Evolutionary conservation across 805 yeast genomes (phyloP).

Genomic region (Suhomyces prunicola): DNA sequence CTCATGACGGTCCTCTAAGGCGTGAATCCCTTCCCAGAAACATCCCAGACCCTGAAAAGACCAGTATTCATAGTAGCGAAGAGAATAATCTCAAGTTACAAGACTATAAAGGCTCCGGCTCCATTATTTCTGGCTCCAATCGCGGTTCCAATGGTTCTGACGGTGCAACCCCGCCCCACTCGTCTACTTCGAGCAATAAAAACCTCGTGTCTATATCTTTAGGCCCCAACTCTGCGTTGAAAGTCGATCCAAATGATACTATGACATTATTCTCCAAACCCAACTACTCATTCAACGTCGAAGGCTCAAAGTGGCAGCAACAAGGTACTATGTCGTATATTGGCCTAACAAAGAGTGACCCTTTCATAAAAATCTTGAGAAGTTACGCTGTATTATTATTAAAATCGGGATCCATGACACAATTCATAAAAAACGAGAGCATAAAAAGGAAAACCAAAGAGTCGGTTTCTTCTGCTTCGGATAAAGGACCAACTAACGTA

Average conservation of each 20-base stretch:
- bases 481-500: not conserved
- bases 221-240: constrained; percentile 33
- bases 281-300: constrained; percentile 31
- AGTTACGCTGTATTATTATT: constrained; percentile 33
- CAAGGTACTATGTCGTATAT: constrained; percentile 40
- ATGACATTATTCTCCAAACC: constrained; percentile 34
- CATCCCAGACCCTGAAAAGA: not conserved
- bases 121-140: not conserved
- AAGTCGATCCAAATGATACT: constrained; percentile 32
- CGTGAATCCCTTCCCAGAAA: not conserved
- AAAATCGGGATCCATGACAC: constrained; percentile 32
- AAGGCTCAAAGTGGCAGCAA: constrained; percentile 38
- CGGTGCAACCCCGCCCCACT: not conserved
- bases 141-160: not conserved
- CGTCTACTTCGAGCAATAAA: not conserved
- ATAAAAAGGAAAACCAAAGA: constrained; percentile 10
- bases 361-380: constrained; percentile 35
- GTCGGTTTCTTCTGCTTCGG: not conserved
- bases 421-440: constrained; percentile 21
- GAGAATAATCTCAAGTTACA: not conserved
- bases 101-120: not conserved
- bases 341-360: constrained; percentile 40
- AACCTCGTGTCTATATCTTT: constrained; percentile 23
- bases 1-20: not conserved
- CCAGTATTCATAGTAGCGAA: not conserved